Evolutionary conservation across 2,329 filamentous ascomycete species (phyloP).

Genomic region (Ramichloridium luteum): DNA sequence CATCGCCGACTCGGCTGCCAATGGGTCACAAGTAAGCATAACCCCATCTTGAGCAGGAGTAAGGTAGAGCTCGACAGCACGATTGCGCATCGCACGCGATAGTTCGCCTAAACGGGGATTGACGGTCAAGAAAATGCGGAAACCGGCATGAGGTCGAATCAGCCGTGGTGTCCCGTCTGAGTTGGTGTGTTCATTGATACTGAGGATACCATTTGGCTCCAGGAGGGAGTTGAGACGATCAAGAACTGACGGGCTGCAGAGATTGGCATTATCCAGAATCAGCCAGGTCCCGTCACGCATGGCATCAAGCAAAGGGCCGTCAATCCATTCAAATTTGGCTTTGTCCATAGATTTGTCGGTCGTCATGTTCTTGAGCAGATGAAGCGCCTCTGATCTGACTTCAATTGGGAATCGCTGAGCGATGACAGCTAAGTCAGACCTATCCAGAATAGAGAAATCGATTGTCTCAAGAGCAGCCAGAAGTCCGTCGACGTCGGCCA

Average conservation of each 20-base stretch:
- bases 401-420: constrained; percentile 5
- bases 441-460: constrained; percentile 1
- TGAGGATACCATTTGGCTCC: constrained; percentile 76
- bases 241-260: constrained; percentile 88
- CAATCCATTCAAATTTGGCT: constrained; percentile 89
- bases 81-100: constrained; percentile 91
- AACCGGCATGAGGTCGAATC: constrained; percentile 70
- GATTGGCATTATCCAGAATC: constrained; percentile 90
- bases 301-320: constrained; percentile 81
- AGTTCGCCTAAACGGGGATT: constrained; percentile 86
- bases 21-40: constrained; percentile 3
- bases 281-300: constrained; percentile 81
- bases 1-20: constrained; percentile 20
- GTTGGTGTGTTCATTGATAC: constrained; percentile 85
- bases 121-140: constrained; percentile 87
- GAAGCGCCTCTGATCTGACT: constrained; percentile 3
- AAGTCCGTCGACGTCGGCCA: constrained; percentile 4
- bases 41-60: constrained; percentile 1
- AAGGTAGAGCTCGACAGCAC: constrained; percentile 80
- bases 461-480: constrained; percentile 4
- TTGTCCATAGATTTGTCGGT: constrained; percentile 42
- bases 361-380: constrained; percentile 7
- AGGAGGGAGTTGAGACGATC: constrained; percentile 90
- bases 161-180: constrained; percentile 68
- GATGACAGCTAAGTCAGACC: constrained; percentile 3